Evolutionary conservation across 2,329 filamentous ascomycete species (phyloP).

Genomic region (Elsinoe australis): DNA sequence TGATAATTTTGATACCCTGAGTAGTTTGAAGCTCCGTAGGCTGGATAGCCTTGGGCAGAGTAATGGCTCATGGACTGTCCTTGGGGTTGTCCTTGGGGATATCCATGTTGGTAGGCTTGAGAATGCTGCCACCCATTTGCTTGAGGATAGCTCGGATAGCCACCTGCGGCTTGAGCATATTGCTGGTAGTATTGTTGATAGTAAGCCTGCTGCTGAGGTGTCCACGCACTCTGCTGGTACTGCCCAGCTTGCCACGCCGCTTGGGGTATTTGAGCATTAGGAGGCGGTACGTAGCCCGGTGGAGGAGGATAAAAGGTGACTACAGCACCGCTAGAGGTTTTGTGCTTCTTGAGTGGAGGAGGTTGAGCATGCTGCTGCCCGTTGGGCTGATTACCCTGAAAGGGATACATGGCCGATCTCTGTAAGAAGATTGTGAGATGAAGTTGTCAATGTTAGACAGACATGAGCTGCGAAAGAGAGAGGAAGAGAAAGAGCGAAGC

Average conservation of each 20-base stretch:
- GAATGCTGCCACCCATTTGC: slow-evolving; percentile 9
- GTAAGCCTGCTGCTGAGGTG: slow-evolving; percentile 7
- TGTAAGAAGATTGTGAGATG: slow-evolving; percentile 25
- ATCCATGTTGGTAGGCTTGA: not conserved
- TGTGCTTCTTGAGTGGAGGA: slow-evolving; percentile 36
- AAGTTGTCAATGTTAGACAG: slow-evolving; percentile 24
- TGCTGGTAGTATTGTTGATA: slow-evolving; percentile 18
- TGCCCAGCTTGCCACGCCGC: slow-evolving; percentile 11
- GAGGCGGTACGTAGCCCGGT: slow-evolving; percentile 37
- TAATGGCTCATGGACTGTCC: too few relatives aligned
- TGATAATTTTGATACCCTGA: not conserved
- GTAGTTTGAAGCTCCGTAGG: too few relatives aligned
- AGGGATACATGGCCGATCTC: slow-evolving; percentile 19
- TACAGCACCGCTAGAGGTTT: slow-evolving; percentile 36
- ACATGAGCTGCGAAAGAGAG: slow-evolving; percentile 25
- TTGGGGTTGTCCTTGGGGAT: slow-evolving; percentile 11
- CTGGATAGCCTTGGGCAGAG: too few relatives aligned
- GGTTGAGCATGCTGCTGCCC: slow-evolving; percentile 21
- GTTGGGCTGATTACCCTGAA: slow-evolving; percentile 9
- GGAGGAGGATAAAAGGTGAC: slow-evolving; percentile 45
- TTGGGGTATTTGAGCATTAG: slow-evolving; percentile 16
- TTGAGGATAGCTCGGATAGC: not conserved
- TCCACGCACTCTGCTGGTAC: slow-evolving; percentile 6
- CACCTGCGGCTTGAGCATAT: slow-evolving; percentile 17
- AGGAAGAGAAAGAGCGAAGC: slow-evolving; percentile 4